phyloP scores from a whole-genome alignment of 73 alveolate species.

The Stentor coeruleus region DNA sequence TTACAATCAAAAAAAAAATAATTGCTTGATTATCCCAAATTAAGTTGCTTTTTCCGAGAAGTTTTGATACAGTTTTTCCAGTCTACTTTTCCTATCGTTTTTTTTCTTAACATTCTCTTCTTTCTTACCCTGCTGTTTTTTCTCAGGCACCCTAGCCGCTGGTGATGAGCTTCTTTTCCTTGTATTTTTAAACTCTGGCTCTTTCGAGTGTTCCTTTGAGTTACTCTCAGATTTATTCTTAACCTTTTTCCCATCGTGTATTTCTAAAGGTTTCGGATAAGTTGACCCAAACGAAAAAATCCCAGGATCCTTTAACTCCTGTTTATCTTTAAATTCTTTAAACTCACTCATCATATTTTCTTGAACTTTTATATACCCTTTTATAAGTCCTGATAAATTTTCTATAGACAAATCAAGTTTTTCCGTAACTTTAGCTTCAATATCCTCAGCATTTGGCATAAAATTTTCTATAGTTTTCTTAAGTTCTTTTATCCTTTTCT shows the following conservation, averaged over 20 bases:
- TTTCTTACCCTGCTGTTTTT: neutral
- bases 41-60: neutral
- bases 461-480: slow-evolving; percentile 15
- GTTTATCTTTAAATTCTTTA: slow-evolving; percentile 8
- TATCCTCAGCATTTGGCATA: neutral
- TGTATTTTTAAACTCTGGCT: neutral
- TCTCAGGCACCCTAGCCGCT: neutral
- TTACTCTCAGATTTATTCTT: neutral
- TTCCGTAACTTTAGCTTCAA: slow-evolving; percentile 5
- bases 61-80: neutral
- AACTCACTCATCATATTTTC: neutral
- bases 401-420: slow-evolving; percentile 9
- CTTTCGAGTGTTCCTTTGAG: neutral
- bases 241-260: neutral
- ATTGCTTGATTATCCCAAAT: too few relatives aligned
- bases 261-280: neutral
- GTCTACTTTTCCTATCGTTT: neutral
- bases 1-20: too few relatives aligned
- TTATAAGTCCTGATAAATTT: neutral
- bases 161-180: neutral
- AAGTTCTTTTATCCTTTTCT: slow-evolving; percentile 12
- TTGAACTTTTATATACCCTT: slow-evolving; percentile 6
- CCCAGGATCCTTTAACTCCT: neutral
- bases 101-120: neutral
- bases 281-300: neutral